phyloP scores from a whole-genome alignment of 768 basidiomycete genomes.

The Lepiota brunneoincarnata region DNA sequence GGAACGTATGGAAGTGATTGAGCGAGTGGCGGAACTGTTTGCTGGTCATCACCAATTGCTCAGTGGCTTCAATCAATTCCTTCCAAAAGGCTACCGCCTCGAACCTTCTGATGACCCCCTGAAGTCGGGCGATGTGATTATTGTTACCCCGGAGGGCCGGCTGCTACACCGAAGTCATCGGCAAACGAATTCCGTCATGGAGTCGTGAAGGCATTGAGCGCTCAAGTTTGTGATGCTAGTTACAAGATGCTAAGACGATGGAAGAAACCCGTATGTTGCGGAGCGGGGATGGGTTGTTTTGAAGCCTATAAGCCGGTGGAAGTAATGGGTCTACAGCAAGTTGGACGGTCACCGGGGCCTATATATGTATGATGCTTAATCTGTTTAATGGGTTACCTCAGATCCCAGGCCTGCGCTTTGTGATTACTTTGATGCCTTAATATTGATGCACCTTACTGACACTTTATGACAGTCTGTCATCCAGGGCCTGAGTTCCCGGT shows the following conservation, averaged over 20 bases:
- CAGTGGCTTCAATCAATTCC: slow-evolving; percentile 12
- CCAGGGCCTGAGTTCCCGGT: too few relatives aligned
- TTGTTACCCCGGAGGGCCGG: slow-evolving; percentile 10
- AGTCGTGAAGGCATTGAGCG: background rate
- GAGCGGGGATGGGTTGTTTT: too few relatives aligned
- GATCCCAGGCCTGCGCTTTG: background rate
- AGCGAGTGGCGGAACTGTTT: slow-evolving; percentile 11
- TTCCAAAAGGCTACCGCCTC: slow-evolving; percentile 12
- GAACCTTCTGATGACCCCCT: slow-evolving; percentile 11
- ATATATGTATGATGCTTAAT: slow-evolving; percentile 11
- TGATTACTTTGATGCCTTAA: slow-evolving; percentile 3
- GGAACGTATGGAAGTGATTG: slow-evolving; percentile 12
- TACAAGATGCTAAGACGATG: too few relatives aligned
- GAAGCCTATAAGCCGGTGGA: too few relatives aligned
- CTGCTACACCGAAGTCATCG: background rate
- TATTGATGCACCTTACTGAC: slow-evolving; percentile 1
- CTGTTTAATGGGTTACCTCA: slow-evolving; percentile 6
- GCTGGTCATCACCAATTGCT: slow-evolving; percentile 11
- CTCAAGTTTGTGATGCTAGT: background rate
- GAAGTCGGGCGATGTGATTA: slow-evolving; percentile 3
- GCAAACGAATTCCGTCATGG: background rate
- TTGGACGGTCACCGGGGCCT: background rate
- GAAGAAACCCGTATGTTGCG: too few relatives aligned
- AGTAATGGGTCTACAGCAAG: background rate
- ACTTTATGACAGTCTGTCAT: background rate